phyloP scores from a whole-genome alignment of 192 early-diverging fungal species.

The Umbelopsis isabellina region DNA sequence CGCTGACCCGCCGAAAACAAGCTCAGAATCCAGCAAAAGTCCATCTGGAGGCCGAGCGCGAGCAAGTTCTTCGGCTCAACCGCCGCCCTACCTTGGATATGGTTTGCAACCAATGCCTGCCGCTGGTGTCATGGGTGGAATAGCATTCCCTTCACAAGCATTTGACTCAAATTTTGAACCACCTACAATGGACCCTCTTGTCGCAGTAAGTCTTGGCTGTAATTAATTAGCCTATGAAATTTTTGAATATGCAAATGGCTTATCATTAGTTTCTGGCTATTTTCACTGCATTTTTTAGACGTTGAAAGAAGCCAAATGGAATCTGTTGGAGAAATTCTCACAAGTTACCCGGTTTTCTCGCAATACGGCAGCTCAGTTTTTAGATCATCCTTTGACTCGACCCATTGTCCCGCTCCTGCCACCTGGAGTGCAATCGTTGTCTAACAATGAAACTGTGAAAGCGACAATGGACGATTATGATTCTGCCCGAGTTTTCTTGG shows the following conservation, averaged over 20 bases:
- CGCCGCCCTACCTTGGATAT: conserved; percentile 50
- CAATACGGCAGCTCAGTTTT: conserved; percentile 58
- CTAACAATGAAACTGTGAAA: conserved; percentile 59
- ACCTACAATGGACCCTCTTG: conserved; percentile 41
- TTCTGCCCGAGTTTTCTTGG: conserved; percentile 74
- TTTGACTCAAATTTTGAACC: conserved; percentile 28
- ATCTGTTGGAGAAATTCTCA: conserved; percentile 75
- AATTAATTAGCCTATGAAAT: background rate
- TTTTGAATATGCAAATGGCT: background rate
- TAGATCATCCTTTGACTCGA: conserved; percentile 58
- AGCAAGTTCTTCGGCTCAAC: conserved; percentile 49
- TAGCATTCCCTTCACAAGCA: conserved; percentile 28
- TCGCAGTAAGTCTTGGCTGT: conserved; percentile 36
- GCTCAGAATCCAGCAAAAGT: background rate
- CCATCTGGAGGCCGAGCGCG: conserved; percentile 28
- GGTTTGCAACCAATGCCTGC: conserved; percentile 33
- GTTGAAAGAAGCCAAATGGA: conserved; percentile 75
- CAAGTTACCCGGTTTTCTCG: conserved; percentile 73
- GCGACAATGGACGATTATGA: conserved; percentile 78
- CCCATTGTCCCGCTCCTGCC: conserved; percentile 56
- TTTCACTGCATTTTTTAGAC: conserved; percentile 40
- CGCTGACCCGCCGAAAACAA: background rate
- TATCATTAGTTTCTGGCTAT: background rate
- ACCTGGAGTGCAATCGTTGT: conserved; percentile 53
- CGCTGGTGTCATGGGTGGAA: background rate